Conservation (phyloP, 1,139 yeast species). For the Yamadazyma atmosphaerica region DNA sequence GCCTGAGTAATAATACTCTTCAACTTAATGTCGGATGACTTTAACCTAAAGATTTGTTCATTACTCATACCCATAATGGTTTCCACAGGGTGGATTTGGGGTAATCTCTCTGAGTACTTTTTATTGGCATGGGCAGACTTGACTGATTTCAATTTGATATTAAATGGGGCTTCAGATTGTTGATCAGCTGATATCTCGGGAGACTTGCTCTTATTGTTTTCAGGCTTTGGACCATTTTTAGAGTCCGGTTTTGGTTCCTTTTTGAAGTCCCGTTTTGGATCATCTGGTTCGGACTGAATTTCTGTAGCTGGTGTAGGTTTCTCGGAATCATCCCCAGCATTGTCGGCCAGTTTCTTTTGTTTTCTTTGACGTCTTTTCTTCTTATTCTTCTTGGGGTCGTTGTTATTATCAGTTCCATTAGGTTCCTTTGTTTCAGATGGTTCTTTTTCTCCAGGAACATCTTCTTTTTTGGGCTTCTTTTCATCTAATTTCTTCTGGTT, state of each 20-base stretch:
- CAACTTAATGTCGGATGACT: constrained; percentile 39
- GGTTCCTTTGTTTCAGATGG: no score
- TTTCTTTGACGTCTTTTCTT: constrained; percentile 2
- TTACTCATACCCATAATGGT: constrained; percentile 45
- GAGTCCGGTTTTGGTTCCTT: not conserved
- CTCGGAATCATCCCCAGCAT: no score
- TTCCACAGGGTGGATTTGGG: constrained; percentile 36
- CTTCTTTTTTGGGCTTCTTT: not conserved
- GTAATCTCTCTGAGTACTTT: constrained; percentile 32
- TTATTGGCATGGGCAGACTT: constrained; percentile 28
- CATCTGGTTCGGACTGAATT: not conserved
- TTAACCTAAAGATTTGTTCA: constrained; percentile 35
- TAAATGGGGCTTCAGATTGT: constrained; percentile 1
- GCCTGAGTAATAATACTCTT: constrained; percentile 34
- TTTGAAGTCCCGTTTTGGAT: constrained; percentile 1
- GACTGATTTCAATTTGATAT: constrained; percentile 24
- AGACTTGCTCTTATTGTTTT: not conserved
- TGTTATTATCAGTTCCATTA: not conserved
- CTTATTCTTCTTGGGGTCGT: constrained; percentile 1
- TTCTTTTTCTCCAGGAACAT: not conserved
- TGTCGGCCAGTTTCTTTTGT: not conserved
- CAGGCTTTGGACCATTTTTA: not conserved
- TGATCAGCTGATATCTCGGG: not conserved
- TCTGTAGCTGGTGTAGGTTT: not conserved
- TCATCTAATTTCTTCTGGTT: not conserved